phyloP scores from a whole-genome alignment of 1,284 basidiomycete species.

The Apiotrichum siamense region DNA sequence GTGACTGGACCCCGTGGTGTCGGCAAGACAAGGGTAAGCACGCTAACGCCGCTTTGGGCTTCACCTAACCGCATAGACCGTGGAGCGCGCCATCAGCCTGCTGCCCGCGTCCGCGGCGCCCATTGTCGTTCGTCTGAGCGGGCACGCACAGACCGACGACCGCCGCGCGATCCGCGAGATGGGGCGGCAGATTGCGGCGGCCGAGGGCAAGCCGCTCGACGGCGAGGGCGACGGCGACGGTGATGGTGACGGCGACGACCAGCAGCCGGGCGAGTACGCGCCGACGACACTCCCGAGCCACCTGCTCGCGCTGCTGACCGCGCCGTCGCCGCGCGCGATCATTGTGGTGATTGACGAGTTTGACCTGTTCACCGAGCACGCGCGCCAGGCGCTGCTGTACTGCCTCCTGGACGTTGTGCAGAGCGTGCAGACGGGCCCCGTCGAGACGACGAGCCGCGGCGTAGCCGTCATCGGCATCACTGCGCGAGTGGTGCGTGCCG shows the following conservation, averaged over 20 bases:
- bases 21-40: constrained; percentile 73
- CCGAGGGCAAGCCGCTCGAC: constrained; percentile 42
- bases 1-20: constrained; percentile 73
- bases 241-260: no score
- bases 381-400: constrained; percentile 79
- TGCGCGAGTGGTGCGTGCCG: constrained; percentile 56
- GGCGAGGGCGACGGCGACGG: constrained; percentile 32
- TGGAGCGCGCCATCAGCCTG: constrained; percentile 34
- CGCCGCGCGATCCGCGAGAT: constrained; percentile 87
- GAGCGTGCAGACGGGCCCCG: constrained; percentile 46
- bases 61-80: constrained; percentile 24
- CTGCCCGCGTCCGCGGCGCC: constrained; percentile 47
- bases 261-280: constrained; percentile 46
- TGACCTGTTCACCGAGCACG: constrained; percentile 81
- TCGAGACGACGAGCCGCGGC: constrained; percentile 51
- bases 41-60: neutral
- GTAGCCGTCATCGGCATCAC: constrained; percentile 78
- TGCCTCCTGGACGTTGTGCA: constrained; percentile 61
- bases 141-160: constrained; percentile 75
- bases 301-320: constrained; percentile 69
- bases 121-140: constrained; percentile 75
- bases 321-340: constrained; percentile 70
- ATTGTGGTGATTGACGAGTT: constrained; percentile 81
- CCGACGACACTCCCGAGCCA: constrained; percentile 60
- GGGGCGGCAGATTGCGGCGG: constrained; percentile 60